Percentiles rank a stretch among this genome's conserved stretches.
Conservation (phyloP, 2,329 filamentous ascomycete genomes). For the Cyclaneusma minus region DNA sequence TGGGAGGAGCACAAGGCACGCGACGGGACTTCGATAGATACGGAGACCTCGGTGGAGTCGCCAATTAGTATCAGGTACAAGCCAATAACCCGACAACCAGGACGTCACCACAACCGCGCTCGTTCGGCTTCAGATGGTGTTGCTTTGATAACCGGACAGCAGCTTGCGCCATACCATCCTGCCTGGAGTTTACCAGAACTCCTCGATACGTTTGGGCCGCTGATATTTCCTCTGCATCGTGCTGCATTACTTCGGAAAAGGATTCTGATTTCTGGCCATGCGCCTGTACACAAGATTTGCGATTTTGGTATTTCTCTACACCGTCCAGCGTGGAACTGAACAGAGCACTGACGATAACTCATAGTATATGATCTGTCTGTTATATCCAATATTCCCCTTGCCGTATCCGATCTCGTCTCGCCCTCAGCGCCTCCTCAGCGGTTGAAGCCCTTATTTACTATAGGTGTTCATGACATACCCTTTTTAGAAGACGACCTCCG, state of each 20-base stretch:
- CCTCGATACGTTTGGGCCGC: slow-evolving; percentile 71
- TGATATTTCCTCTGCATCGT: slow-evolving; percentile 83
- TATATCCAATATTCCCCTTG: slow-evolving; percentile 71
- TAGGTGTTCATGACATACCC: slow-evolving; percentile 87
- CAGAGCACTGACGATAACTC: slow-evolving; percentile 4
- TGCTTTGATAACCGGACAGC: slow-evolving; percentile 43
- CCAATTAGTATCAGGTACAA: slow-evolving; percentile 29
- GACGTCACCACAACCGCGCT: slow-evolving; percentile 30
- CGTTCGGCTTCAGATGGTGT: slow-evolving; percentile 47
- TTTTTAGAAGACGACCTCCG: slow-evolving; percentile 51
- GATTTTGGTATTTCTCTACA: slow-evolving; percentile 56
- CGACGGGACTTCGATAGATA: slow-evolving; percentile 7
- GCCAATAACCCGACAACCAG: slow-evolving; percentile 15
- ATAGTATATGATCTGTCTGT: slow-evolving; percentile 93
- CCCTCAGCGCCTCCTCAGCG: slow-evolving; percentile 44
- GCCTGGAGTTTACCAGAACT: slow-evolving; percentile 68
- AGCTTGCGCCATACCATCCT: slow-evolving; percentile 65
- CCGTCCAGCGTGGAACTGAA: neutral
- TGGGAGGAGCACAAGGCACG: slow-evolving; percentile 49
- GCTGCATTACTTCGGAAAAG: slow-evolving; percentile 75
- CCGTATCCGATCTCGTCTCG: slow-evolving; percentile 55
- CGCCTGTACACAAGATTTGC: slow-evolving; percentile 73
- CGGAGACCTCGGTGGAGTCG: slow-evolving; percentile 16
- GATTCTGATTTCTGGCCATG: slow-evolving; percentile 72
- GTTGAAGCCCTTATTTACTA: slow-evolving; percentile 72